phyloP scores from a whole-genome alignment of 371 early-diverging fungal species.

The Chytridium lagenaria region DNA sequence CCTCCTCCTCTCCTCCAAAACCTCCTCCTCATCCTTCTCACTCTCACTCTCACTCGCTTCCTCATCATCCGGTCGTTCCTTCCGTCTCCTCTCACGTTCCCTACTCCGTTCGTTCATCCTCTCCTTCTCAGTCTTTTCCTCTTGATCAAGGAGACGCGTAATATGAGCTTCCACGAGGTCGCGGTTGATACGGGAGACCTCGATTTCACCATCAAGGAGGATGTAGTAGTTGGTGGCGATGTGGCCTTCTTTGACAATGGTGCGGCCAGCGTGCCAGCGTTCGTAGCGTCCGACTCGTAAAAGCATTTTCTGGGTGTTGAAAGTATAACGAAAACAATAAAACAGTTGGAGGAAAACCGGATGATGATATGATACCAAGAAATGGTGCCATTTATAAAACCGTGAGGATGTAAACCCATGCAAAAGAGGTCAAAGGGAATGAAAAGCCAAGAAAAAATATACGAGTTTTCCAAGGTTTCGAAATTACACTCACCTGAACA shows the following conservation, averaged over 20 bases:
- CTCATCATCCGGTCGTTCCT: neutral
- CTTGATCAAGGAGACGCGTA: neutral
- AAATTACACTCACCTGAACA: conserved; percentile 34
- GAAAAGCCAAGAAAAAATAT: conserved; percentile 11
- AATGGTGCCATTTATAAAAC: too few species aligned
- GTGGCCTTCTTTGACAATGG: conserved; percentile 41
- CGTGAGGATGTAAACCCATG: too few species aligned
- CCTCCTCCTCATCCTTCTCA: conserved; percentile 6
- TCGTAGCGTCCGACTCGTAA: conserved; percentile 38
- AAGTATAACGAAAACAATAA: too few species aligned
- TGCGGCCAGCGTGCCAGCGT: conserved; percentile 40
- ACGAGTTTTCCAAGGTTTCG: too few species aligned
- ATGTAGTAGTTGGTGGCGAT: conserved; percentile 39
- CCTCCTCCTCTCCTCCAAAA: conserved; percentile 12
- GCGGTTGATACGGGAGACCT: conserved; percentile 39
- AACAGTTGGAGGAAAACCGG: too few species aligned
- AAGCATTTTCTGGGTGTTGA: conserved; percentile 25
- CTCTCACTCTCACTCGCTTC: neutral
- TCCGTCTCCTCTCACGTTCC: neutral
- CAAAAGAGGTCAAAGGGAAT: neutral
- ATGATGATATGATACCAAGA: too few species aligned
- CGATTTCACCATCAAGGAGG: conserved; percentile 48
- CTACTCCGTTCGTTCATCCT: neutral
- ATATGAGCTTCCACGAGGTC: conserved; percentile 23
- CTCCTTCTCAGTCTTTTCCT: conserved; percentile 16